A percentile compares a stretch with the other conserved stretches of the same genome.
phyloP scores from a whole-genome alignment of 148 eudicot genomes.

The Drosera capensis region DNA sequence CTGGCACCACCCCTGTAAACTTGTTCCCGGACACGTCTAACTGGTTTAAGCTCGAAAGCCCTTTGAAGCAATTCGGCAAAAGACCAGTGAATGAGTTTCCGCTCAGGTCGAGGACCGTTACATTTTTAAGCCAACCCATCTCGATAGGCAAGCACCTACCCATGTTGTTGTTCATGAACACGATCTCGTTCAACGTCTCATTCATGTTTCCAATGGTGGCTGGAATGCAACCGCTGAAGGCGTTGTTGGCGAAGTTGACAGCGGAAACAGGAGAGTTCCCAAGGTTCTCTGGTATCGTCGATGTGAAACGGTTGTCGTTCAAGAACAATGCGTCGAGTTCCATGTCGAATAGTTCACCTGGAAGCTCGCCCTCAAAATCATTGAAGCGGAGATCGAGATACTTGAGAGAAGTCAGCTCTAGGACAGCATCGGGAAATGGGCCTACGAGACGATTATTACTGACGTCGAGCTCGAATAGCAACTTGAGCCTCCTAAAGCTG shows the following conservation, averaged over 20 bases:
- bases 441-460: conserved; percentile 84
- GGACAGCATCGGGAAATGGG: conserved; percentile 37
- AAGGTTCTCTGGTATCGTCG: conserved; percentile 44
- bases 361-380: conserved; percentile 66
- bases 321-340: conserved; percentile 51
- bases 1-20: conserved; percentile 25
- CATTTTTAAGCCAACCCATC: conserved; percentile 19
- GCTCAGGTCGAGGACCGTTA: conserved; percentile 23
- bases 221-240: conserved; percentile 56
- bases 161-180: conserved; percentile 25
- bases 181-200: conserved; percentile 25
- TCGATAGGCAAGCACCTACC: conserved; percentile 43
- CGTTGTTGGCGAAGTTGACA: conserved; percentile 46
- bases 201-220: conserved; percentile 36
- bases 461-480: conserved; percentile 47
- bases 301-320: conserved; percentile 49
- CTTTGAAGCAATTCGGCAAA: conserved; percentile 19
- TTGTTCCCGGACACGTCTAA: conserved; percentile 23
- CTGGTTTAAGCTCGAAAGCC: conserved; percentile 13
- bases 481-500: conserved; percentile 17
- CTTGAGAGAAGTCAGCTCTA: conserved; percentile 25
- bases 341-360: conserved; percentile 30
- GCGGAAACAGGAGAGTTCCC: conserved; percentile 54
- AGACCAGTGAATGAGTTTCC: conserved; percentile 22
- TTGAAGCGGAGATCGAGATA: conserved; percentile 57